Evolutionary conservation across 2,329 filamentous ascomycete genomes (phyloP).

Genomic region (Hypoxylon sp.): DNA sequence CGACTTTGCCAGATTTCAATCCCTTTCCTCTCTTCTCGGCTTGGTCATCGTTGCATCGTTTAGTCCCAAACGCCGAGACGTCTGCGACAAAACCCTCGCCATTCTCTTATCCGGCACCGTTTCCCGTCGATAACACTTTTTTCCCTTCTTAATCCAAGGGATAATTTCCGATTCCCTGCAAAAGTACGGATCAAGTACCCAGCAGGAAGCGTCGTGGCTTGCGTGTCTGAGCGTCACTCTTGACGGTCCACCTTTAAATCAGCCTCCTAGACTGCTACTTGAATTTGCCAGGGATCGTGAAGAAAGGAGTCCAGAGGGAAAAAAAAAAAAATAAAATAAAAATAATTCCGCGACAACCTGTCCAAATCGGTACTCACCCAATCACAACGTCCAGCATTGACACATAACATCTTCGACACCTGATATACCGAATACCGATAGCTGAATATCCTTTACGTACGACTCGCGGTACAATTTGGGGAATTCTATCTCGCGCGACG

Average conservation of each 20-base stretch:
- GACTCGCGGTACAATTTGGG: conserved; percentile 8
- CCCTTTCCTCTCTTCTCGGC: background rate
- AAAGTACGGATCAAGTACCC: too few species aligned
- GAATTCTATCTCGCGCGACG: conserved; percentile 21
- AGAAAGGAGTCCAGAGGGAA: conserved; percentile 16
- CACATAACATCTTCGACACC: background rate
- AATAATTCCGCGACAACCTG: conserved; percentile 23
- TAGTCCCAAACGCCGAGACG: background rate
- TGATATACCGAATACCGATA: background rate
- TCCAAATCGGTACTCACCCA: conserved; percentile 19
- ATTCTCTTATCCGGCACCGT: conserved; percentile 15
- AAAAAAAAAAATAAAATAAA: conserved; percentile 19
- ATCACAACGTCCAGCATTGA: conserved; percentile 11
- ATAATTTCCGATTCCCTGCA: conserved; percentile 26
- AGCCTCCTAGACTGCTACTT: conserved; percentile 26
- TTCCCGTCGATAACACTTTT: conserved; percentile 13
- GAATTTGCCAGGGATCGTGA: conserved; percentile 28
- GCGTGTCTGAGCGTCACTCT: background rate
- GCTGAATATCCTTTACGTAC: background rate
- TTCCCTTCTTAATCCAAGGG: conserved; percentile 28
- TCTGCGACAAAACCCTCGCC: background rate
- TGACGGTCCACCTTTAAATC: conserved; percentile 29
- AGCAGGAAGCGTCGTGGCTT: conserved; percentile 19
- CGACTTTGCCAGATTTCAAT: background rate
- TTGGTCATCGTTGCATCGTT: background rate